Conservation (phyloP, 129 eudicot genomes). For the Rutidosis leptorrhynchoides region DNA sequence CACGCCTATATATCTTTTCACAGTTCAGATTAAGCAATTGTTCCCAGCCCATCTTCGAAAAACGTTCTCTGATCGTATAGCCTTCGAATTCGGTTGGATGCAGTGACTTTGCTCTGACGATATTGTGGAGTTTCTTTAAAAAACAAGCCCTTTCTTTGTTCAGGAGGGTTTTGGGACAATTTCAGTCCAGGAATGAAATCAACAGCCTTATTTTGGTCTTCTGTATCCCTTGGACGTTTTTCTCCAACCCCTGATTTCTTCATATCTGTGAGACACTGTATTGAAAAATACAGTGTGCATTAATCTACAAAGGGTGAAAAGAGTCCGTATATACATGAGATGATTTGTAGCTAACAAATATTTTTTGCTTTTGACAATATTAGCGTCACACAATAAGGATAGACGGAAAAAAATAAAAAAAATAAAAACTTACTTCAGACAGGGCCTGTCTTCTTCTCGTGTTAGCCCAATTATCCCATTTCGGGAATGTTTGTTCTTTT, state of each 20-base stretch:
- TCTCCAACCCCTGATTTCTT: background rate
- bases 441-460: no score
- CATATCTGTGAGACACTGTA: background rate
- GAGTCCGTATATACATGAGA: no score
- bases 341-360: no score
- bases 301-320: no score
- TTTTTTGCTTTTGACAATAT: no score
- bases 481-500: no score
- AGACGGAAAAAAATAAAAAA: no score
- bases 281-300: no score
- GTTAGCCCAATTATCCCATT: background rate
- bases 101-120: no score
- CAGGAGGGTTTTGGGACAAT: background rate
- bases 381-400: no score
- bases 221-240: background rate
- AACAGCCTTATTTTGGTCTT: background rate
- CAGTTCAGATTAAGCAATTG: background rate
- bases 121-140: background rate
- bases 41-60: constrained; percentile 2
- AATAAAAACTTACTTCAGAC: no score
- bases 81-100: constrained; percentile 6
- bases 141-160: background rate
- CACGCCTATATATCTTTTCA: background rate
- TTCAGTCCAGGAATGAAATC: background rate
- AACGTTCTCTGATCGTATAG: constrained; percentile 8